These are phyloP conservation scores for Coemansia interrupta DNA, from an alignment of 192 early-diverging fungal genomes.

Conservation along the genomic window DNA sequence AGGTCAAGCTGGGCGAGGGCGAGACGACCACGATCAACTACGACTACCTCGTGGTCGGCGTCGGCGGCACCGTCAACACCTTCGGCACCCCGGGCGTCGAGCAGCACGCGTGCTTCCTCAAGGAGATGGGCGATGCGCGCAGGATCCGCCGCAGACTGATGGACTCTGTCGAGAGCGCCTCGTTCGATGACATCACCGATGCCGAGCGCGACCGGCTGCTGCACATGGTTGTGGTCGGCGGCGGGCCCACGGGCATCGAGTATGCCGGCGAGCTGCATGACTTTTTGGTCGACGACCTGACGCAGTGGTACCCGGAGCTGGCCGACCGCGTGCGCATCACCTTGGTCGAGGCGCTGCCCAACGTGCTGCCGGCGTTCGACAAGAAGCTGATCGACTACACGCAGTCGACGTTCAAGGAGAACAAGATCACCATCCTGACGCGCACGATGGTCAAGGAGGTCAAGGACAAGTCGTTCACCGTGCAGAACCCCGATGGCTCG, in stretches of 20 bases:
- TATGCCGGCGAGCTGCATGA: slow-evolving; percentile 75
- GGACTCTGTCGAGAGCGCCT: slow-evolving; percentile 76
- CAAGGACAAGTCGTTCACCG: slow-evolving; percentile 55
- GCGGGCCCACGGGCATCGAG: slow-evolving; percentile 80
- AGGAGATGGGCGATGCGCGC: slow-evolving; percentile 80
- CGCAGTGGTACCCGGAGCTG: slow-evolving; percentile 68
- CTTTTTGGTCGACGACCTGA: slow-evolving; percentile 78
- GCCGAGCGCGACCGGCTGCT: slow-evolving; percentile 64
- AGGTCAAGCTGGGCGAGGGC: slow-evolving; percentile 58
- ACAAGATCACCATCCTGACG: slow-evolving; percentile 76
- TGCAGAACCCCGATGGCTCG: slow-evolving; percentile 56
- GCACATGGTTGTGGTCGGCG: slow-evolving; percentile 85
- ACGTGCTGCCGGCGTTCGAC: slow-evolving; percentile 75
- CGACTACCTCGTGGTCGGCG: slow-evolving; percentile 79
- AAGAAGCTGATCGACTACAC: slow-evolving; percentile 70
- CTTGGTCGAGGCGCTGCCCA: slow-evolving; percentile 76
- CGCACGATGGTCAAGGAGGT: slow-evolving; percentile 66
- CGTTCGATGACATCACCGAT: slow-evolving; percentile 60
- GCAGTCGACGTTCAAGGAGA: slow-evolving; percentile 66
- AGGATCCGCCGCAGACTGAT: slow-evolving; percentile 75
- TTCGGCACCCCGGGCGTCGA: slow-evolving; percentile 82
- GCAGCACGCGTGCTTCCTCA: slow-evolving; percentile 80
- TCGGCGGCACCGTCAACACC: slow-evolving; percentile 78
- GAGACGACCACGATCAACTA: slow-evolving; percentile 55
- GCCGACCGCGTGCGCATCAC: slow-evolving; percentile 62